These are phyloP conservation scores for Pestalotiopsis sp. DNA, from an alignment of 2,329 filamentous ascomycete genomes.

Conservation along the genomic window DNA sequence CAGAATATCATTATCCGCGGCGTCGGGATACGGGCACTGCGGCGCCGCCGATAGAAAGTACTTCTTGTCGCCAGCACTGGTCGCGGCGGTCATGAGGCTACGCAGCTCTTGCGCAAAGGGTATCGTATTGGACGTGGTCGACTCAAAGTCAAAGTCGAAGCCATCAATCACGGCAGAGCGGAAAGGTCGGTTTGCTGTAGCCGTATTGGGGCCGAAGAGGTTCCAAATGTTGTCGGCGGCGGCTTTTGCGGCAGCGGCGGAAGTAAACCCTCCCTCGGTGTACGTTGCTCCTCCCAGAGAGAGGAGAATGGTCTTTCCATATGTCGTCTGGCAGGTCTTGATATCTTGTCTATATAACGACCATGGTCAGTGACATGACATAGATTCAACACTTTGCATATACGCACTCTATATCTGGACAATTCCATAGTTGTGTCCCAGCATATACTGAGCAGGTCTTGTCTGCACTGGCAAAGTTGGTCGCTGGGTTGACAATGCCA, in stretches of 20 bases:
- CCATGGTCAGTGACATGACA: background rate
- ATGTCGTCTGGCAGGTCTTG: conserved; percentile 57
- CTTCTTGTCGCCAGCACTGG: conserved; percentile 45
- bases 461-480: conserved; percentile 67
- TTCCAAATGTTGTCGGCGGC: conserved; percentile 67
- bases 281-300: conserved; percentile 73
- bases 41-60: conserved; percentile 66
- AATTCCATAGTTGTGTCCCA: conserved; percentile 59
- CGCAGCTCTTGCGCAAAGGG: conserved; percentile 62
- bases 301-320: conserved; percentile 70
- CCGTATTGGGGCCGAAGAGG: conserved; percentile 63
- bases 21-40: conserved; percentile 68
- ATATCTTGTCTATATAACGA: conserved; percentile 44
- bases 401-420: conserved; percentile 64
- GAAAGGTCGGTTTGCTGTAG: conserved; percentile 61
- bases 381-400: conserved; percentile 4
- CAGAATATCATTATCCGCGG: conserved; percentile 57
- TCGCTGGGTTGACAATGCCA: conserved; percentile 47
- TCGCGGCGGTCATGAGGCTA: conserved; percentile 50
- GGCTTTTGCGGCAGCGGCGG: conserved; percentile 47
- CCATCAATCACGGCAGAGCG: conserved; percentile 67
- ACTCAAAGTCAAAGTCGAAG: conserved; percentile 77
- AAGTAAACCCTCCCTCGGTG: conserved; percentile 65
- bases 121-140: conserved; percentile 56
- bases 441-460: conserved; percentile 59